A percentile compares a stretch with the other conserved stretches of the same genome.
phyloP scores from a whole-genome alignment of 768 basidiomycete species.

The Tubosaeta brunneosetosa region DNA sequence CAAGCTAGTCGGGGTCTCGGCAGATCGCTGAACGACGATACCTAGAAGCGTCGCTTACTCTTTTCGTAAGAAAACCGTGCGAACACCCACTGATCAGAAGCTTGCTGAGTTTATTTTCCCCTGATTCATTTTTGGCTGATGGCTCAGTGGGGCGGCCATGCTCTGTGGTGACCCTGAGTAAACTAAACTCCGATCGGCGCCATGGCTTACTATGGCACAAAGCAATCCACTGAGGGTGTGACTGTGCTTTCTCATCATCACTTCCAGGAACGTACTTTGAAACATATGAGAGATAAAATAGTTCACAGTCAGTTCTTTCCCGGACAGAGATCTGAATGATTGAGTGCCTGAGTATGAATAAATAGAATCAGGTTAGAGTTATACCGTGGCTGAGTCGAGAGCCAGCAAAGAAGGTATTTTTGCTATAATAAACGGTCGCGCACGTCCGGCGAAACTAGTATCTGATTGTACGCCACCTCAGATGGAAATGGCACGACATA shows the following conservation, averaged over 20 bases:
- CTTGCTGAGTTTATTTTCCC: conserved; percentile 50
- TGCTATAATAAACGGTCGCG: conserved; percentile 62
- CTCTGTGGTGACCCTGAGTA: conserved; percentile 35
- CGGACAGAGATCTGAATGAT: conserved; percentile 53
- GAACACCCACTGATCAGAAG: conserved; percentile 53
- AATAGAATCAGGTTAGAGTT: conserved; percentile 19
- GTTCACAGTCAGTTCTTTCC: conserved; percentile 76
- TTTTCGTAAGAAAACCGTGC: neutral
- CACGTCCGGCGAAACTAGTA: conserved; percentile 33
- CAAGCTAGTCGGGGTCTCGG: conserved; percentile 19
- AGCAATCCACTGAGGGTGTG: conserved; percentile 62
- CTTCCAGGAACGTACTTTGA: conserved; percentile 39
- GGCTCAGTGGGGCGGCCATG: conserved; percentile 50
- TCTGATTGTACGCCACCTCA: conserved; percentile 25
- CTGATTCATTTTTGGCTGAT: conserved; percentile 25
- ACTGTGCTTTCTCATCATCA: conserved; percentile 40
- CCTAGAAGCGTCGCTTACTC: conserved; percentile 16
- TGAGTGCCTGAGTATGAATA: conserved; percentile 7
- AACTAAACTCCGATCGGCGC: neutral
- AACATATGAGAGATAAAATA: conserved; percentile 74
- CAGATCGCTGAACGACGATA: conserved; percentile 28
- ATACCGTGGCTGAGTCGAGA: conserved; percentile 63
- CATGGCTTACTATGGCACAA: conserved; percentile 53
- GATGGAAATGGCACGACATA: conserved; percentile 1
- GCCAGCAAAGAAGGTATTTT: conserved; percentile 55